Base-by-base conservation (phyloP, 163 green algal genomes). In the Chlorella variabilis region DNA sequence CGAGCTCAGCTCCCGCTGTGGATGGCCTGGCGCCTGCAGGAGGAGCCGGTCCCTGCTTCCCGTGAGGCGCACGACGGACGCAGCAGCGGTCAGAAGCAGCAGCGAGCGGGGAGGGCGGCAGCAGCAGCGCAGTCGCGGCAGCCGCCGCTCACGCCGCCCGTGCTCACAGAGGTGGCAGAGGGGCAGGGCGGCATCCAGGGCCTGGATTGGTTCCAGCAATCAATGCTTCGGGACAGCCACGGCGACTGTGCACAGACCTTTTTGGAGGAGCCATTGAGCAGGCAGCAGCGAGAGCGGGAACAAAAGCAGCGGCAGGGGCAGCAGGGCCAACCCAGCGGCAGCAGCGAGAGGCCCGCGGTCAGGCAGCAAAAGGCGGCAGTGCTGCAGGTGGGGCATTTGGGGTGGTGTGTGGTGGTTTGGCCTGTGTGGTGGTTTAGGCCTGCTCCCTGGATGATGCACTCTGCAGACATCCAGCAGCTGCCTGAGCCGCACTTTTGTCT, bases 191-290 rank as follows among this genome's bases (percentile, higher is more conserved):
- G 58, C 59, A 48, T 81, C 8, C 73, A 80, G 80, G 86, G 86
- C 1, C 65, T 90, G 17, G 73, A 82, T 33, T 90, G 84, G 86
- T 89, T 82, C 36, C 61, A 25, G 9, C n/a, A 41, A 4, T 38
- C 36, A 6, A 27, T 90, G 45, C 71, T 61, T 33, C n/a, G 59
- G 33, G 86, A 90, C 48, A 49, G 39, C 5, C 83, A 90, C 71
- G 86, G 85, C 21, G 86, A 90, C 69, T 66, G 80, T 15, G 86
- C 86, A 6, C 42, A 82, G 39, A 45, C 58, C 2, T 90, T 90
- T 31, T 42, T 89, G 9, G 76, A 85, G 59, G 86, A 90, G n/a
- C 36, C 59, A 20, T n/a, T n/a, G n/a, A 48, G 58, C 42, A 45
- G 45, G 31, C 42, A 59, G 58, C 38, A 59, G 74, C 58, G 18